Percentiles rank a stretch among this genome's conserved stretches.
Evolutionary conservation across 177 flowering plant species (phyloP).

Genomic region (Telopea speciosissima): DNA sequence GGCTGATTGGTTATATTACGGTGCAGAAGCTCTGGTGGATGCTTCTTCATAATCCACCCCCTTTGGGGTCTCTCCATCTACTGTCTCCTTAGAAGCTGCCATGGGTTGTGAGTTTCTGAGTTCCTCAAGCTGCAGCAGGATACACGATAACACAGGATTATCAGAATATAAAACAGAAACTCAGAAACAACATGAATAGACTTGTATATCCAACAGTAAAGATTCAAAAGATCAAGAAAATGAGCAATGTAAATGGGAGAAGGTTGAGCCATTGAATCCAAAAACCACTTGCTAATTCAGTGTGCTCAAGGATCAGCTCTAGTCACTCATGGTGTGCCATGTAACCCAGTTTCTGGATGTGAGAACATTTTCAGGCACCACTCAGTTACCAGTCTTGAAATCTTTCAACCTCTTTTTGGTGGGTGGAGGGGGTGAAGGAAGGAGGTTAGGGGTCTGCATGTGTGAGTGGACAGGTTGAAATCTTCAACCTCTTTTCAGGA

Average conservation of each 20-base stretch:
- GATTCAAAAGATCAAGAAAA: background rate
- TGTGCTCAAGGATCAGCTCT: no score
- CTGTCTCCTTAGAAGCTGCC: conserved; percentile 19
- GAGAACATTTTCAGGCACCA: no score
- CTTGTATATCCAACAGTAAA: background rate
- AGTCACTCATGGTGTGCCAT: no score
- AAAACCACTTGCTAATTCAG: no score
- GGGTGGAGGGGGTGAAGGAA: no score
- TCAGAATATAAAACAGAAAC: background rate
- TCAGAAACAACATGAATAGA: background rate
- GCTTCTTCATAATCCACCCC: conserved; percentile 11
- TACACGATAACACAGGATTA: background rate
- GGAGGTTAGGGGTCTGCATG: no score
- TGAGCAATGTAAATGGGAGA: background rate
- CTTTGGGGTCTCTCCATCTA: conserved; percentile 13
- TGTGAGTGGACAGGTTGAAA: no score
- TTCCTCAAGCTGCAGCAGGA: conserved; percentile 31
- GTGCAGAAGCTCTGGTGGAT: background rate
- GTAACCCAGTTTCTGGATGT: no score
- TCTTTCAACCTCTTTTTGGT: no score
- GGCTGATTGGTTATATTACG: background rate
- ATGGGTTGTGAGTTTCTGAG: conserved; percentile 16
- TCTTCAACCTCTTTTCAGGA: no score
- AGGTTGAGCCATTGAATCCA: background rate
- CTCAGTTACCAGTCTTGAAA: no score